These are phyloP conservation scores for Lizanozyma gosingica DNA, from an alignment of 1,139 yeast species.

Conservation along the genomic window DNA sequence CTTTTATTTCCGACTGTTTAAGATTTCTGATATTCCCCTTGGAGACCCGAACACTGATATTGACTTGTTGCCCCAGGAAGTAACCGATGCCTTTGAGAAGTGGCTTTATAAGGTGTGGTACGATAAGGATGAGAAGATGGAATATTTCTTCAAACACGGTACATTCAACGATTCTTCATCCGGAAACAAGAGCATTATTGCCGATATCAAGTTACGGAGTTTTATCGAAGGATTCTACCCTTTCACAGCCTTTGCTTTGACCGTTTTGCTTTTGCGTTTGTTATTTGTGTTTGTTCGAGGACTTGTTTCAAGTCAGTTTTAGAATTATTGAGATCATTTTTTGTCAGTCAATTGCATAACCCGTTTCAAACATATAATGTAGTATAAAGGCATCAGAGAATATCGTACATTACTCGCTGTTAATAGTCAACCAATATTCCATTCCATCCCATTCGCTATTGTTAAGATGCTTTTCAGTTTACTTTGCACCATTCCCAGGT, in stretches of 20 bases:
- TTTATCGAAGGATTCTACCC: conserved; percentile 14
- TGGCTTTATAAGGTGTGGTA: conserved; percentile 79
- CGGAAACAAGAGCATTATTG: conserved; percentile 15
- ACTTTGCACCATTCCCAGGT: neutral
- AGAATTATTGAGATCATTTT: too few relatives aligned
- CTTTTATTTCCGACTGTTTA: conserved; percentile 53
- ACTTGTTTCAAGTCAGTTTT: neutral
- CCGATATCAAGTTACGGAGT: conserved; percentile 20
- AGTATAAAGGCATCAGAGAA: too few relatives aligned
- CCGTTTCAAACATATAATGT: conserved; percentile 1
- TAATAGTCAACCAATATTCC: too few relatives aligned
- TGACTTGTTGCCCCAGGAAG: conserved; percentile 33
- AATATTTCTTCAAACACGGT: conserved; percentile 50
- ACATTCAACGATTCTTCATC: conserved; percentile 29
- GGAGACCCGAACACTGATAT: conserved; percentile 27
- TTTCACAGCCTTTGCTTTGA: conserved; percentile 6
- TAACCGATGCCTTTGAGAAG: conserved; percentile 46
- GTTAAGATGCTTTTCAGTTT: neutral
- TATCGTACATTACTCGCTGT: too few relatives aligned
- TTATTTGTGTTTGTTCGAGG: conserved; percentile 8
- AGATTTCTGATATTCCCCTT: conserved; percentile 57
- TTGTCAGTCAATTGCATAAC: neutral
- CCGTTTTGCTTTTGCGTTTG: conserved; percentile 9
- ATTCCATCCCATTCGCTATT: too few relatives aligned
- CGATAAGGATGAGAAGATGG: conserved; percentile 67